A percentile compares a stretch with the other conserved stretches of the same genome.
Conservation (phyloP, 768 basidiomycete genomes). For the Kwoniella bestiolae region DNA sequence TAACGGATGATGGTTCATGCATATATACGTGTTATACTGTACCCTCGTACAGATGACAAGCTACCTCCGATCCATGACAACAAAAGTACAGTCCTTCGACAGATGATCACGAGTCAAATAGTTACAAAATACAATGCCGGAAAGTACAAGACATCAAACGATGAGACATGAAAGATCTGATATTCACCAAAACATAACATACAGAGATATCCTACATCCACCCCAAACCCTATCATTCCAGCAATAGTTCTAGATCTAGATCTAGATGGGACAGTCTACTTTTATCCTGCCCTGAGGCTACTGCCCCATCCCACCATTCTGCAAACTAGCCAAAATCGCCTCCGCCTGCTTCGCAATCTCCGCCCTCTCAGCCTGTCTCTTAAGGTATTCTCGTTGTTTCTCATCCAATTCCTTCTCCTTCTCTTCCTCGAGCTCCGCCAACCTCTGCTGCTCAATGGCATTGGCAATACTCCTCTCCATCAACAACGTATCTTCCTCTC, state of each 20-base stretch:
- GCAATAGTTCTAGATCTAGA: background rate
- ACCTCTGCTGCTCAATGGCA: conserved; percentile 47
- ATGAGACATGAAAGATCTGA: too few relatives aligned
- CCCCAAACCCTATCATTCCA: too few relatives aligned
- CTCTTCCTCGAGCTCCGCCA: conserved; percentile 43
- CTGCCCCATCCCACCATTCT: background rate
- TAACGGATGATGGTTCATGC: background rate
- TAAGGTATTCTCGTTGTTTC: conserved; percentile 10
- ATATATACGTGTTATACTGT: background rate
- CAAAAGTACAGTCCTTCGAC: background rate
- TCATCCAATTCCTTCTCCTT: conserved; percentile 39
- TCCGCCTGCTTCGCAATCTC: conserved; percentile 45
- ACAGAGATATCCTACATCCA: too few relatives aligned
- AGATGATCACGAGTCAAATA: too few relatives aligned
- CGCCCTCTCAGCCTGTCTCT: conserved; percentile 39
- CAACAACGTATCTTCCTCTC: conserved; percentile 32
- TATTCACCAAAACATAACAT: too few relatives aligned
- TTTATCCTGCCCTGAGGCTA: background rate
- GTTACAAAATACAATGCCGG: too few relatives aligned
- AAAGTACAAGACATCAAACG: too few relatives aligned
- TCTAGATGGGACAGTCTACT: background rate
- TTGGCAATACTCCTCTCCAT: conserved; percentile 31
- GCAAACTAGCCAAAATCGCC: conserved; percentile 40
- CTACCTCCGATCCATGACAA: background rate
- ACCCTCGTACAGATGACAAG: background rate